A percentile compares a stretch with the other conserved stretches of the same genome.
Conservation (phyloP, 495 filamentous ascomycete species). For the Penicillium macrosclerotiorum region DNA sequence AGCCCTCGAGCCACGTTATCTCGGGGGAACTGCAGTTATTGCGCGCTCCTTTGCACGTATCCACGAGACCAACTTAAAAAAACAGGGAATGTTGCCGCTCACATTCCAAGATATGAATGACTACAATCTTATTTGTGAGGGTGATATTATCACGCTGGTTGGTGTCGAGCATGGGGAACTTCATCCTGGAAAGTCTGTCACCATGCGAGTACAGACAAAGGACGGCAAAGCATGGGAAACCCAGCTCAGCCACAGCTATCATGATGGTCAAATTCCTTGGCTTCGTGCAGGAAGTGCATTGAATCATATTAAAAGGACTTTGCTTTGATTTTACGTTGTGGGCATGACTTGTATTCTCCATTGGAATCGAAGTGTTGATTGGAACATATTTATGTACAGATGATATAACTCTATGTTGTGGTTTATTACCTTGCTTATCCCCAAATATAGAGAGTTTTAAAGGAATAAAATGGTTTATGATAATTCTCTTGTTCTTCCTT, state of each 20-base stretch:
- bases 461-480: too few species aligned
- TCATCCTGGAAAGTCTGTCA: constrained; percentile 13
- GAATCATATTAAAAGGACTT: constrained; percentile 37
- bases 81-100: constrained; percentile 99
- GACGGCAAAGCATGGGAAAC: constrained; percentile 20
- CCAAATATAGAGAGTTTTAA: too few species aligned
- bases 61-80: constrained; percentile 99
- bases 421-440: too few species aligned
- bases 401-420: too few species aligned
- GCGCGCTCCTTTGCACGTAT: constrained; percentile 96
- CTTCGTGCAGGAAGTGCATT: constrained; percentile 25
- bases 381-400: too few species aligned
- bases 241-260: constrained; percentile 21
- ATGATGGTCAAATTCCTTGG: constrained; percentile 20
- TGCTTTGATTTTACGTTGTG: neutral
- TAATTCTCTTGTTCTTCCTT: too few species aligned
- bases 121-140: constrained; percentile 72
- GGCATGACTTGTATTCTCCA: neutral
- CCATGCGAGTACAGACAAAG: constrained; percentile 13
- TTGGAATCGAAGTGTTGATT: too few species aligned
- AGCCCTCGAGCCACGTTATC: constrained; percentile 93
- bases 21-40: constrained; percentile 96
- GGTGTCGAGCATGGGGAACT: constrained; percentile 25
- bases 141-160: constrained; percentile 18
- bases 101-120: constrained; percentile 92